Base-by-base conservation (phyloP, 495 filamentous ascomycete genomes). In the Pyrenopolyporus hunteri region DNA sequence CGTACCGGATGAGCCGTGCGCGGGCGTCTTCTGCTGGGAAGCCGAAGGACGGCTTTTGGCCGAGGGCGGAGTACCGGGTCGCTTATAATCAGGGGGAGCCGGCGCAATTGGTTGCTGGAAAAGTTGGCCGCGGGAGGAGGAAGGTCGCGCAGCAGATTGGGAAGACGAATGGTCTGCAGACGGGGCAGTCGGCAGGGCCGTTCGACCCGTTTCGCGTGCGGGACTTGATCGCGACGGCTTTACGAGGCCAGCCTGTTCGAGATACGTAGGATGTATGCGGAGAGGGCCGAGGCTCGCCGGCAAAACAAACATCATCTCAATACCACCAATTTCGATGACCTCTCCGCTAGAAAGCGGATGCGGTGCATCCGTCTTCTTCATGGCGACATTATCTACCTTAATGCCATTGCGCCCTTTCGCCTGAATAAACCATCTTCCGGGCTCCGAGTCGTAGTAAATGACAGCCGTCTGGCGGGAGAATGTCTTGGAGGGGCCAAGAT, bases 291-390 rank as follows among this genome's bases (percentile, higher is more conserved):
- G 83, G 75, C 60, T 82, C 73, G 57, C 74, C n/a, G 94, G 91
- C 19, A 93, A 82, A 13, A 97, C 89, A 76, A 98, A 98, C 84
- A 98, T 92, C 94, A 98, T 98, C 76, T 98, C 92, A 4, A 91
- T 86, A 39, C 91, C 91, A 56, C 87, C 89, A 72, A 97, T 88
- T 66, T 95, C 90, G 50, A 98, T 87, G 44, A 98, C 89, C 69
- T 91, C 85, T 26, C 94, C 94, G 70, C 90, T 93, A 14, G 83
- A 81, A 28, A 98, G 80, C 14, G 83, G 73, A 20, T 82, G 81
- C 5, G 69, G 69, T 8, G 55, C 45, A 39, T 71, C 69, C 20
- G 83, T 81, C 32, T 85, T 77, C 67, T 87, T 88, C 32, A 94
- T 78, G 13, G 80, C 73, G 10, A 70, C 57, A 54, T 91, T 89